Evolutionary conservation across 495 filamentous ascomycete genomes (phyloP).

Genomic region (Tuber melanosporum): DNA sequence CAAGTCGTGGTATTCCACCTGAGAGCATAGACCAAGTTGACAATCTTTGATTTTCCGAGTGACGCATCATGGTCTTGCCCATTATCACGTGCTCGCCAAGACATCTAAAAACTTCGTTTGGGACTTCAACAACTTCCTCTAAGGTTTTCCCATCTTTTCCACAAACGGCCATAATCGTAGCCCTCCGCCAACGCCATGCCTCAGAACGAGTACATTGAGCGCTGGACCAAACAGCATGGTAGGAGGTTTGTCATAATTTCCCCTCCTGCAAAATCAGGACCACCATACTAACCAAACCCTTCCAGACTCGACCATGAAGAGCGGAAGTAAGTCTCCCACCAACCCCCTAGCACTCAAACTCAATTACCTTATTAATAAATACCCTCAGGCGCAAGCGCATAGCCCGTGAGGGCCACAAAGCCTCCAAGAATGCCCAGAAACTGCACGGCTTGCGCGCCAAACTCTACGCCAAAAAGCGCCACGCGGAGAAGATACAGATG

Average conservation of each 20-base stretch:
- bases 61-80: background rate
- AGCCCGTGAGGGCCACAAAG: conserved; percentile 80
- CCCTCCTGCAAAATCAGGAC: background rate
- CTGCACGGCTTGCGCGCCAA: conserved; percentile 87
- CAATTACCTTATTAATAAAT: conserved; percentile 5
- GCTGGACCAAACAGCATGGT: conserved; percentile 74
- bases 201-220: conserved; percentile 63
- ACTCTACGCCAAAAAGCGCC: conserved; percentile 86
- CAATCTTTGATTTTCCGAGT: background rate
- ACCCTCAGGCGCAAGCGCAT: conserved; percentile 62
- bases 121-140: background rate
- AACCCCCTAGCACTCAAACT: background rate
- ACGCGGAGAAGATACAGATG: conserved; percentile 98
- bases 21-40: background rate
- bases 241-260: conserved; percentile 47
- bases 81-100: background rate
- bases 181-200: conserved; percentile 15
- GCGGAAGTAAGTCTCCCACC: conserved; percentile 46
- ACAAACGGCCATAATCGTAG: background rate
- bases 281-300: conserved; percentile 17
- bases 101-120: background rate
- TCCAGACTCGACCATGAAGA: conserved; percentile 78
- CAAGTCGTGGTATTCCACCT: background rate
- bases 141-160: background rate
- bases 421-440: conserved; percentile 81